Evolutionary conservation across 2,329 filamentous ascomycete genomes (phyloP).

Genomic region (Aspergillus flavus): DNA sequence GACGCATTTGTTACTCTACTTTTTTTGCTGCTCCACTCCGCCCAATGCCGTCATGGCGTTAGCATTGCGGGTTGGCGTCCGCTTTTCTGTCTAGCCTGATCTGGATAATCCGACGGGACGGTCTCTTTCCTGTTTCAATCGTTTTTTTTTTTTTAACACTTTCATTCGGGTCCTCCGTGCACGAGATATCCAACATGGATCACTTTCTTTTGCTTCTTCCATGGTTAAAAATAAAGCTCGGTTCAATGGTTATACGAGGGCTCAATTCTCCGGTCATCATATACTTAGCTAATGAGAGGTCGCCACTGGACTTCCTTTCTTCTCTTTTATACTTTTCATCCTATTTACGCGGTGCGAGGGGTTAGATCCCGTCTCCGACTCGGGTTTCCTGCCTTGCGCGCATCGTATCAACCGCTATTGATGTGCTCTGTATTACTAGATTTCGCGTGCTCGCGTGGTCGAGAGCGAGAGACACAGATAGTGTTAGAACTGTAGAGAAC

Average conservation of each 20-base stretch:
- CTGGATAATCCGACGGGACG: constrained; percentile 21
- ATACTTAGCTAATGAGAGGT: not conserved
- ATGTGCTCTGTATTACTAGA: not conserved
- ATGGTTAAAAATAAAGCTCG: not conserved
- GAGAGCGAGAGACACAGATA: not conserved
- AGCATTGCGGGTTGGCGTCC: not conserved
- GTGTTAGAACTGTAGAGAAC: not conserved
- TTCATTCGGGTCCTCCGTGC: not conserved
- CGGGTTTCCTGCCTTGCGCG: not conserved
- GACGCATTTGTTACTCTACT: constrained; percentile 1
- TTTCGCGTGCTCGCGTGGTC: constrained; percentile 19
- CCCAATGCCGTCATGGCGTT: constrained; percentile 18
- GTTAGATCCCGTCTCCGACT: not conserved
- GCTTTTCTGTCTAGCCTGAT: constrained; percentile 17
- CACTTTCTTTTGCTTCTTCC: not conserved
- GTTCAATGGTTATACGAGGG: not conserved
- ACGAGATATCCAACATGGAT: not conserved
- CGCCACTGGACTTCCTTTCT: not conserved
- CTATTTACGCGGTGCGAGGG: not conserved
- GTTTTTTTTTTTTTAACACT: not conserved
- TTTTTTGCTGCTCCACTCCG: constrained; percentile 2
- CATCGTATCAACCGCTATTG: not conserved
- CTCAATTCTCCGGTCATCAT: not conserved
- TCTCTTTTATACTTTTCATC: not conserved
- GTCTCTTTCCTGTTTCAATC: not conserved